These are phyloP conservation scores for Wickerhamomyces rabaulensis DNA, from an alignment of 805 yeast genomes.

Conservation along the genomic window DNA sequence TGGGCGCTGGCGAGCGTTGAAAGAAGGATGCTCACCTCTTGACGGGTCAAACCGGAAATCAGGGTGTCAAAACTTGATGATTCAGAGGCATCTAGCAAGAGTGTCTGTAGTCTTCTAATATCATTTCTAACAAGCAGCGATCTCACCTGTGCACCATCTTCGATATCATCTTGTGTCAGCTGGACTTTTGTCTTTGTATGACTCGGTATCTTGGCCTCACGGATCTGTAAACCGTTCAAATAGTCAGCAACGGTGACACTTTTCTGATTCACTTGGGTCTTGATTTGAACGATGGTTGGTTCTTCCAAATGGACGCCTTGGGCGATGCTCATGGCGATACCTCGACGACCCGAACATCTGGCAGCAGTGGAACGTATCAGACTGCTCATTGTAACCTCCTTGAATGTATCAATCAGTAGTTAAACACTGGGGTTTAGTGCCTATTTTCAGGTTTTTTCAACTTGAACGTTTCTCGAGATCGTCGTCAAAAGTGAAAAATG, in stretches of 20 bases:
- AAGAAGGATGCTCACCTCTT: slow-evolving; percentile 4
- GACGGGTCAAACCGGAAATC: slow-evolving; percentile 1
- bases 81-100: neutral
- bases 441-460: neutral
- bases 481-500: neutral
- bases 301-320: neutral
- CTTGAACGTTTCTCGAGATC: neutral
- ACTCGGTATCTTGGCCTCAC: neutral
- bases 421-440: neutral
- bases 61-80: neutral
- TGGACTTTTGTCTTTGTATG: neutral
- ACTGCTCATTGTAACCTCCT: neutral
- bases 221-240: neutral
- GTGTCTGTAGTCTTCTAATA: slow-evolving; percentile 1
- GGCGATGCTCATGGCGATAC: neutral
- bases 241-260: neutral
- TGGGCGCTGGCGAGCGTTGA: slow-evolving; percentile 1
- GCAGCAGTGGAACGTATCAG: neutral
- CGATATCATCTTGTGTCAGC: neutral
- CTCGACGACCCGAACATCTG: neutral
- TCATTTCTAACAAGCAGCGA: neutral
- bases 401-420: too few species aligned
- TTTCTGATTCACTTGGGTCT: neutral
- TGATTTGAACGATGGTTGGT: neutral
- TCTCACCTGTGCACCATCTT: slow-evolving; percentile 1